These are phyloP conservation scores for Scedosporium aurantiacum DNA, from an alignment of 2,329 filamentous ascomycete species.

Conservation along the genomic window DNA sequence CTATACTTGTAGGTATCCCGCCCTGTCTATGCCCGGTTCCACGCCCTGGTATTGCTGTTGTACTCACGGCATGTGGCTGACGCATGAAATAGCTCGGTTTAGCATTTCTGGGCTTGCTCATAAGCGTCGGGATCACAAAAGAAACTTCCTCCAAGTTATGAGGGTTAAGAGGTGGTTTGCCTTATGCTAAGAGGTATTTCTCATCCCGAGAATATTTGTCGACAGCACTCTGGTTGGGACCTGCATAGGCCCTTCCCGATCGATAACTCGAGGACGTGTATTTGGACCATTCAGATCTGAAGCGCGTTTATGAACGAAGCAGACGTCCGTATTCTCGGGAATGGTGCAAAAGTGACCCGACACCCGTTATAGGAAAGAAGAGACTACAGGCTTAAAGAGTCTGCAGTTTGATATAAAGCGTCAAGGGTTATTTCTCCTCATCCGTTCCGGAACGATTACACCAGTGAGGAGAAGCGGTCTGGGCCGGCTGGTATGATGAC, in stretches of 20 bases:
- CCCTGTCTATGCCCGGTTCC: background rate
- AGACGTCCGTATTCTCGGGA: too few species aligned
- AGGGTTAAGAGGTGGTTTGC: background rate
- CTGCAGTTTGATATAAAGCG: background rate
- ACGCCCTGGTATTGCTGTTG: background rate
- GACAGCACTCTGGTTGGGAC: too few species aligned
- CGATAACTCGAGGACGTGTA: too few species aligned
- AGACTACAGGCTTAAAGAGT: background rate
- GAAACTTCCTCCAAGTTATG: too few species aligned
- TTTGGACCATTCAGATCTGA: too few species aligned
- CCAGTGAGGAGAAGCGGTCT: background rate
- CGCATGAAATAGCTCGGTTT: background rate
- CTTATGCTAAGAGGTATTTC: too few species aligned
- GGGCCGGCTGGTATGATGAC: background rate
- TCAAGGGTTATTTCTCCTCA: background rate
- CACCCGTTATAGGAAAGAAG: background rate
- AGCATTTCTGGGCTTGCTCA: background rate
- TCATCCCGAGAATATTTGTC: too few species aligned
- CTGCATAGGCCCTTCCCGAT: too few species aligned
- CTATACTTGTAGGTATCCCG: background rate
- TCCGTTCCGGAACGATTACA: background rate
- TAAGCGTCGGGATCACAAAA: background rate
- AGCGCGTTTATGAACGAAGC: too few species aligned
- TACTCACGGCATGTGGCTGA: background rate
- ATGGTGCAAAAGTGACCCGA: background rate